Conservation (phyloP, 768 basidiomycete species). For the Cyclocybe aegerita region DNA sequence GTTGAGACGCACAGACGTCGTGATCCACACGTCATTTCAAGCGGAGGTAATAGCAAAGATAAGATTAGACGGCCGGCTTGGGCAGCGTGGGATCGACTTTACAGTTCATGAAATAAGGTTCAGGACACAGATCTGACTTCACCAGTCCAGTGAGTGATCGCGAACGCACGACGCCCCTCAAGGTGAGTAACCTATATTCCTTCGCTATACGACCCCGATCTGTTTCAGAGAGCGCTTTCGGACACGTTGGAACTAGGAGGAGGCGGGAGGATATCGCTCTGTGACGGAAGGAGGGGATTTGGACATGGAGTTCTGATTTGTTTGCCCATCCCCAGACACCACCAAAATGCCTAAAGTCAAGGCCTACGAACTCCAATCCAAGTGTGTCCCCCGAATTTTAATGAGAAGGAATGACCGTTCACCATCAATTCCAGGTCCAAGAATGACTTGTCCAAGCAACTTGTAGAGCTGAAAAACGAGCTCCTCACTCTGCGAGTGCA, state of each 20-base stretch:
- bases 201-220: constrained; percentile 9
- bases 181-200: constrained; percentile 34
- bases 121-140: constrained; percentile 31
- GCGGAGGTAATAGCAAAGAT: constrained; percentile 4
- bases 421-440: constrained; percentile 67
- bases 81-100: constrained; percentile 36
- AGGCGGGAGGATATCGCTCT: neutral
- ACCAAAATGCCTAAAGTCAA: constrained; percentile 89
- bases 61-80: constrained; percentile 1
- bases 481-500: constrained; percentile 92
- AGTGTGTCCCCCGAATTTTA: constrained; percentile 50
- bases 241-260: neutral
- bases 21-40: no score
- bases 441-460: constrained; percentile 94
- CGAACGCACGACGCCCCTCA: constrained; percentile 40
- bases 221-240: neutral
- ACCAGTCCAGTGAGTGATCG: constrained; percentile 31
- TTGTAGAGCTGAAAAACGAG: constrained; percentile 93
- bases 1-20: no score
- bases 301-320: constrained; percentile 14
- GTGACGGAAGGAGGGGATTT: neutral
- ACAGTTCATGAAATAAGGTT: constrained; percentile 49
- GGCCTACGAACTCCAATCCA: constrained; percentile 95
- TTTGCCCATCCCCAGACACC: constrained; percentile 23
- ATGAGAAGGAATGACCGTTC: constrained; percentile 6